Evolutionary conservation across 257 asterid species (phyloP).

Genomic region (Capsicum pubescens): DNA sequence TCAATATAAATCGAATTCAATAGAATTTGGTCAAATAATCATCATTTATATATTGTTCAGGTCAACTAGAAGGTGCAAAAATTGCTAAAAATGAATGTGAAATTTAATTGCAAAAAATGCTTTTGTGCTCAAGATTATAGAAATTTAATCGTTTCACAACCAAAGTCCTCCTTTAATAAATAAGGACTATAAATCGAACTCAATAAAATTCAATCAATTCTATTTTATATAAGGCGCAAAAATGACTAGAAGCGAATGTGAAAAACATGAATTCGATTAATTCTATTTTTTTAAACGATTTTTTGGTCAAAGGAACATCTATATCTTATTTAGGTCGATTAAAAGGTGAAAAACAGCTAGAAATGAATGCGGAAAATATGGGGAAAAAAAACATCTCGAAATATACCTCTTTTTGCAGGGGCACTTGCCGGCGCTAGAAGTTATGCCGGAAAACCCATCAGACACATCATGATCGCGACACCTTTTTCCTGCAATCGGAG

Average conservation of each 20-base stretch:
- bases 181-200: too few relatives aligned
- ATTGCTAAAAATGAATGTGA: conserved; percentile 1
- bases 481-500: conserved; percentile 67
- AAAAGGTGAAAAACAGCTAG: not conserved
- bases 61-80: too few relatives aligned
- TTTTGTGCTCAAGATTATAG: too few relatives aligned
- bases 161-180: too few relatives aligned
- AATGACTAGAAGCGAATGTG: not conserved
- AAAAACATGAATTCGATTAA: too few relatives aligned
- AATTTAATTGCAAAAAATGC: not conserved
- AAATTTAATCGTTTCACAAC: too few relatives aligned
- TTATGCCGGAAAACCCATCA: conserved; percentile 57
- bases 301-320: too few relatives aligned
- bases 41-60: too few relatives aligned
- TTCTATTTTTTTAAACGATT: too few relatives aligned
- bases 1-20: too few relatives aligned
- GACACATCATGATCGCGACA: conserved; percentile 73
- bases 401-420: conserved; percentile 77
- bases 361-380: not conserved
- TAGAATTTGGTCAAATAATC: too few relatives aligned
- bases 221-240: not conserved
- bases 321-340: not conserved
- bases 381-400: not conserved
- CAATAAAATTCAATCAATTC: too few relatives aligned
- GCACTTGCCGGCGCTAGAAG: conserved; percentile 60